A percentile compares a stretch with the other conserved stretches of the same genome.
phyloP scores from a whole-genome alignment of 2,329 filamentous ascomycete genomes.

The Xylariaceae sp. region DNA sequence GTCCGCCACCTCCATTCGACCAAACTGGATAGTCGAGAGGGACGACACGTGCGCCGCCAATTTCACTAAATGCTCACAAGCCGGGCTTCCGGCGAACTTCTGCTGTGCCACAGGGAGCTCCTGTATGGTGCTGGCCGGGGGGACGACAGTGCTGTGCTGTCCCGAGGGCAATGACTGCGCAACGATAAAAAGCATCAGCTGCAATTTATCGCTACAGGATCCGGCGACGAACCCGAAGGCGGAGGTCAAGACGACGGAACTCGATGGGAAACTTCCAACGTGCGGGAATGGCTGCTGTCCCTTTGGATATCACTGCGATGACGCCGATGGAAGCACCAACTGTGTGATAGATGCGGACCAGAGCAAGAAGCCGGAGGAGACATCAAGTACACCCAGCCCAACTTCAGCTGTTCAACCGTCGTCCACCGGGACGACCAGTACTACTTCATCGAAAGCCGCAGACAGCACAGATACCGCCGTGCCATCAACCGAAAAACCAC shows the following conservation, averaged over 20 bases:
- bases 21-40: slow-evolving; percentile 50
- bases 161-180: slow-evolving; percentile 63
- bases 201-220: slow-evolving; percentile 68
- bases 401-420: slow-evolving; percentile 9
- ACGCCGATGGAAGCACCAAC: slow-evolving; percentile 40
- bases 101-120: slow-evolving; percentile 64
- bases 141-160: slow-evolving; percentile 75
- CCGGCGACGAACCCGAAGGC: slow-evolving; percentile 61
- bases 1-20: slow-evolving; percentile 48
- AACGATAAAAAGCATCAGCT: slow-evolving; percentile 69
- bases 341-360: slow-evolving; percentile 64
- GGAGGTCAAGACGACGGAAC: slow-evolving; percentile 70
- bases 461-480: slow-evolving; percentile 10
- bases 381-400: slow-evolving; percentile 17
- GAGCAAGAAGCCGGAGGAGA: slow-evolving; percentile 39
- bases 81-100: slow-evolving; percentile 66
- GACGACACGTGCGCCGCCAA: slow-evolving; percentile 59
- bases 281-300: slow-evolving; percentile 74
- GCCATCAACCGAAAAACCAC: slow-evolving; percentile 26
- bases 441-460: slow-evolving; percentile 12
- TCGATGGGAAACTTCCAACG: slow-evolving; percentile 59
- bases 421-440: background rate
- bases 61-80: slow-evolving; percentile 59
- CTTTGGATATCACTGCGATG: slow-evolving; percentile 73
- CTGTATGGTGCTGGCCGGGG: slow-evolving; percentile 68